Percentiles rank a stretch among this genome's conserved stretches.
Evolutionary conservation across 306 rosid species (phyloP).

Genomic region (Luffa aegyptiaca): DNA sequence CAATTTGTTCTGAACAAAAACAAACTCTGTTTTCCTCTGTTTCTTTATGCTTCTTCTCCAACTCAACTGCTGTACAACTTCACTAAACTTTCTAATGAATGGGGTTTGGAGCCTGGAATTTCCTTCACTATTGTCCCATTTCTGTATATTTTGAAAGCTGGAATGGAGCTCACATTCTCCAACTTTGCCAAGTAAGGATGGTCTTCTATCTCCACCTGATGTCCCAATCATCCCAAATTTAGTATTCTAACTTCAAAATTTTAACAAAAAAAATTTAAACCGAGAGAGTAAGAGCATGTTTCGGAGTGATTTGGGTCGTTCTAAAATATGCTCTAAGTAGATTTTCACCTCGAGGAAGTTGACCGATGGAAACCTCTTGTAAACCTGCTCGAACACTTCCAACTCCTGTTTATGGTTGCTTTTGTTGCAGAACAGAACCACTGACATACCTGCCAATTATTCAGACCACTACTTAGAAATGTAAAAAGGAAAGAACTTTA

Average conservation of each 20-base stretch:
- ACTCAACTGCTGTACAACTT: slow-evolving; percentile 59
- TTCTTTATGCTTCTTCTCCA: background rate
- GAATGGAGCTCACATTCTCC: slow-evolving; percentile 60
- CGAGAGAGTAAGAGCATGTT: too few species aligned
- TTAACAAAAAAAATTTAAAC: background rate
- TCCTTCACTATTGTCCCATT: slow-evolving; percentile 82
- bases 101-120: slow-evolving; percentile 49
- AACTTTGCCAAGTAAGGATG: slow-evolving; percentile 73
- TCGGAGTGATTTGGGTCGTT: too few species aligned
- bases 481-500: background rate
- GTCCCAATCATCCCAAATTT: background rate
- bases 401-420: slow-evolving; percentile 41
- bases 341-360: slow-evolving; percentile 71
- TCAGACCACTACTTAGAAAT: background rate
- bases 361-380: slow-evolving; percentile 79
- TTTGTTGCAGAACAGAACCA: slow-evolving; percentile 76
- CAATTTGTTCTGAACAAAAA: background rate
- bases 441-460: slow-evolving; percentile 63
- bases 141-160: slow-evolving; percentile 86
- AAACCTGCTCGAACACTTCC: slow-evolving; percentile 58
- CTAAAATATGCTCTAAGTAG: background rate
- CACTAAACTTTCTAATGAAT: slow-evolving; percentile 65
- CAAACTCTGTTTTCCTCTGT: background rate
- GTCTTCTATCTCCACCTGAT: slow-evolving; percentile 83
- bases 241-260: background rate